Evolutionary conservation across 495 filamentous ascomycete genomes (phyloP).

Genomic region (Darksidea phi): DNA sequence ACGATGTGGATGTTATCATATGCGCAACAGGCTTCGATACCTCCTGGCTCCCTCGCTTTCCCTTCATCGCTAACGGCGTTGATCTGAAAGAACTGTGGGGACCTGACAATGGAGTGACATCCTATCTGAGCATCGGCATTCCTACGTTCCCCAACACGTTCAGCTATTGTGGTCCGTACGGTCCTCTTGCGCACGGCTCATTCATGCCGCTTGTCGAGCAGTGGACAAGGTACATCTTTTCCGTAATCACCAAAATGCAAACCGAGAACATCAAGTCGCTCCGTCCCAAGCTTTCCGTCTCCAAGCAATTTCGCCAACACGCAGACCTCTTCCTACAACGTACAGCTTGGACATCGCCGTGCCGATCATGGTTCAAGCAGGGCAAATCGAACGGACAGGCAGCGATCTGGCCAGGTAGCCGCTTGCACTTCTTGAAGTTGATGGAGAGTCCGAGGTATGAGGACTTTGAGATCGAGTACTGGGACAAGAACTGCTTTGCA

Average conservation of each 20-base stretch:
- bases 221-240: constrained; percentile 44
- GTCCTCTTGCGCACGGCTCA: constrained; percentile 42
- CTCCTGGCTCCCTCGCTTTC: constrained; percentile 44
- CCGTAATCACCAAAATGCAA: constrained; percentile 39
- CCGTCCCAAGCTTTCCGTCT: constrained; percentile 33
- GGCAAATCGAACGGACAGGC: constrained; percentile 43
- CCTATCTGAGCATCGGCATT: no score
- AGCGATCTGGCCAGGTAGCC: constrained; percentile 46
- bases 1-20: constrained; percentile 44
- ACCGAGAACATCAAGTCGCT: constrained; percentile 44
- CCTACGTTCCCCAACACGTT: constrained; percentile 44
- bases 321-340: constrained; percentile 44
- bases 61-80: constrained; percentile 36
- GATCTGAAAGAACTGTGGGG: constrained; percentile 42
- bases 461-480: constrained; percentile 47
- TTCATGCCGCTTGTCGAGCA: constrained; percentile 46
- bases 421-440: constrained; percentile 47
- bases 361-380: constrained; percentile 47
- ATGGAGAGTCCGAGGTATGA: constrained; percentile 45
- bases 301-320: constrained; percentile 40
- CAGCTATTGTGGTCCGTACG: constrained; percentile 42
- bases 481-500: constrained; percentile 43
- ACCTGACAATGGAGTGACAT: constrained; percentile 31
- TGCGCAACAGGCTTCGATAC: constrained; percentile 47
- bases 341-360: constrained; percentile 43